Base-by-base conservation (phyloP, 2,329 filamentous ascomycete genomes). In the Blastomyces emzantsi region DNA sequence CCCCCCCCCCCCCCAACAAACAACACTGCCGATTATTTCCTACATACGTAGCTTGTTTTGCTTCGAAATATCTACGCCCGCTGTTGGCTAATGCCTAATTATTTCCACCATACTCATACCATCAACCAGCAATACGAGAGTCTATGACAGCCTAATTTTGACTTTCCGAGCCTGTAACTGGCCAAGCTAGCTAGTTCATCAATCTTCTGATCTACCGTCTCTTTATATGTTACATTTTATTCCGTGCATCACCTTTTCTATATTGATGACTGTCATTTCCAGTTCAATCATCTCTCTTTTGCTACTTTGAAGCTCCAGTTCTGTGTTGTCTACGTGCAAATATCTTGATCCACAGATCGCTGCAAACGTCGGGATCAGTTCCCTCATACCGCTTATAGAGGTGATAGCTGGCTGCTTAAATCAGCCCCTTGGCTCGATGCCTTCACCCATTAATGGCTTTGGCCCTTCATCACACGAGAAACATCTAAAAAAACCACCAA, bases 401-500 rank as follows among this genome's bases (percentile, higher is more conserved):
- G n/a, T 55, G 52, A 25, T 17, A 55, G 30, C n/a, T 36, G 13
- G 28, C 28, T 55, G 52, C 2, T 28, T 52, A 22, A 22, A 51
- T 51, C 47, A 52, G 25, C 22, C 49, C 25, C 22, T 30, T 13
- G 2, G 47, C 36, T 11, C 15, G 15, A 61, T 59, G 60, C 22
- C 60, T 45, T 62, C 59, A 15, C 19, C 54, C 22, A 47, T 47
- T 28, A 60, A 60, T 49, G 55, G 54, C 39, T 55, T 57, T 25
- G 64, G 11, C 5, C 47, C 49, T 47, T 43, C 55, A 25, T 43
- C 52, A n/a, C 33, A 19, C 15, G 56, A 49, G n/a, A 60, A 57
- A 17, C 13, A 28, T 56, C 33, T 17, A 55, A 33, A 59, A 41
- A 52, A 30, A 39, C 63, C 57, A 51, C 65, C 54, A 17, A 60